Percentiles rank a stretch among this genome's conserved stretches.
Evolutionary conservation across 108 stramenopile genomes (phyloP).

Genomic region (Discostella pseudostelligera): DNA sequence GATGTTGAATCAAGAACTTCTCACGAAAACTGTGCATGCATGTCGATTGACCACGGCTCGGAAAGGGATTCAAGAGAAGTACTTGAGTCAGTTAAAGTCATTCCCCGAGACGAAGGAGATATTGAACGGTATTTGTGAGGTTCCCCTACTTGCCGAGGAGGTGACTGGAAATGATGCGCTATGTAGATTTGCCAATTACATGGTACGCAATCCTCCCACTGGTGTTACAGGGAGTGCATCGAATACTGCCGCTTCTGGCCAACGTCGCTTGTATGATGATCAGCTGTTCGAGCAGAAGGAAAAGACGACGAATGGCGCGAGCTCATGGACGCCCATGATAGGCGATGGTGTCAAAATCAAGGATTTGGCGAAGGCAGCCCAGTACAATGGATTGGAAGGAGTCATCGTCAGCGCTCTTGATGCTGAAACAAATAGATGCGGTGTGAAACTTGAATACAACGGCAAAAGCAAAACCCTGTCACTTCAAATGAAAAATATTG

Average conservation of each 20-base stretch:
- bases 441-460: slow-evolving; percentile 33
- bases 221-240: not conserved
- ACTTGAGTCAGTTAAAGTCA: slow-evolving; percentile 28
- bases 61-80: slow-evolving; percentile 39
- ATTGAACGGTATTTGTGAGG: slow-evolving; percentile 42
- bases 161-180: slow-evolving; percentile 43
- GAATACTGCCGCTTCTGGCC: slow-evolving; percentile 6
- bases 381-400: slow-evolving; percentile 45
- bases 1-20: slow-evolving; percentile 24
- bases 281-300: slow-evolving; percentile 4
- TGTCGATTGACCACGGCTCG: slow-evolving; percentile 45
- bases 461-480: slow-evolving; percentile 39
- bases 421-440: slow-evolving; percentile 39
- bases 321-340: slow-evolving; percentile 29
- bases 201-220: slow-evolving; percentile 31
- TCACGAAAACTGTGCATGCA: slow-evolving; percentile 41
- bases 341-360: slow-evolving; percentile 33
- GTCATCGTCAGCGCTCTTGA: slow-evolving; percentile 28
- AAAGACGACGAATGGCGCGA: not conserved
- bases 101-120: slow-evolving; percentile 36
- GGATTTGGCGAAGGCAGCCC: slow-evolving; percentile 29
- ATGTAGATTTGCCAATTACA: slow-evolving; percentile 23
- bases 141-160: slow-evolving; percentile 45
- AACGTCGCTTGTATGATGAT: slow-evolving; percentile 32
- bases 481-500: slow-evolving; percentile 31